Percentiles rank a stretch among this genome's conserved stretches.
These are phyloP conservation scores for Puccinellia tenuiflora DNA, from an alignment of 176 grass and related monocot genomes.

Conservation along the genomic window DNA sequence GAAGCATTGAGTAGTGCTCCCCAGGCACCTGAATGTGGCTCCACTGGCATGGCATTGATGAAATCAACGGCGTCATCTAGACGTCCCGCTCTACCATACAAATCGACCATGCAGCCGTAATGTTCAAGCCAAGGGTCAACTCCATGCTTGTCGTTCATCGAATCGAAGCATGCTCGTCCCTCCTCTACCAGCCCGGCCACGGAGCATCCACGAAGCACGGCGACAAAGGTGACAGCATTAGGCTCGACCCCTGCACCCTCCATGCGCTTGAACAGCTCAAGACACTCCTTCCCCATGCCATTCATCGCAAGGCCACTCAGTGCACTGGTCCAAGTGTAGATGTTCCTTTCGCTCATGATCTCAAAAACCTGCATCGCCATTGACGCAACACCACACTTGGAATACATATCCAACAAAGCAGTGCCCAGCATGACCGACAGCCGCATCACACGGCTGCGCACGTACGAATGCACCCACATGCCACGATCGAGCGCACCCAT, in stretches of 20 bases:
- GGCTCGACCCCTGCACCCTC: slow-evolving; percentile 28
- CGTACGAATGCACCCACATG: slow-evolving; percentile 46
- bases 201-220: slow-evolving; percentile 64
- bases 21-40: slow-evolving; percentile 67
- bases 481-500: slow-evolving; percentile 59
- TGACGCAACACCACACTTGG: slow-evolving; percentile 46
- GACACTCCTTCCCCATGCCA: slow-evolving; percentile 55
- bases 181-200: slow-evolving; percentile 58
- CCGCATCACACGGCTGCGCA: slow-evolving; percentile 20
- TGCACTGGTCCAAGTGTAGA: slow-evolving; percentile 64
- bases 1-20: slow-evolving; percentile 79
- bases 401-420: slow-evolving; percentile 78
- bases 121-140: slow-evolving; percentile 66
- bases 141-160: slow-evolving; percentile 41
- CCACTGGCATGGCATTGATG: slow-evolving; percentile 59
- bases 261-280: slow-evolving; percentile 66
- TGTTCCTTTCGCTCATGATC: slow-evolving; percentile 61
- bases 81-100: slow-evolving; percentile 60
- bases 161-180: slow-evolving; percentile 48
- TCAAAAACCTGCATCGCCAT: slow-evolving; percentile 62
- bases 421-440: slow-evolving; percentile 64
- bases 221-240: slow-evolving; percentile 66
- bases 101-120: slow-evolving; percentile 71
- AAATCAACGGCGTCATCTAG: slow-evolving; percentile 55
- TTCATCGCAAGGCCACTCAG: slow-evolving; percentile 66